Percentiles rank a stretch among this genome's conserved stretches.
phyloP scores from a whole-genome alignment of 805 yeast species.

The Danielozyma ontarioensis region DNA sequence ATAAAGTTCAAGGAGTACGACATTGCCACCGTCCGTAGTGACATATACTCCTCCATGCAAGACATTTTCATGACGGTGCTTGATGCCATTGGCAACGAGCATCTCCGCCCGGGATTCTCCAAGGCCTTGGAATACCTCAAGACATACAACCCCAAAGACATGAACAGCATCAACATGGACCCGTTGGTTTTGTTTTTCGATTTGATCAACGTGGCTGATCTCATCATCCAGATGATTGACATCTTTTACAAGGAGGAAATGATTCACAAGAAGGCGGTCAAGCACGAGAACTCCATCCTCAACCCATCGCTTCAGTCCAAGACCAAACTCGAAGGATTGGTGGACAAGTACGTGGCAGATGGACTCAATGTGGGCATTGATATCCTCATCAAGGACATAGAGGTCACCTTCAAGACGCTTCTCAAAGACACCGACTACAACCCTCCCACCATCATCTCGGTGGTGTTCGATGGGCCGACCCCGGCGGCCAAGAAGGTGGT shows the following conservation, averaged over 20 bases:
- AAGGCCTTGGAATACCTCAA: conserved; percentile 69
- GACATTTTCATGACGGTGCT: conserved; percentile 67
- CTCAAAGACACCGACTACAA: conserved; percentile 61
- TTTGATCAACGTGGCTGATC: conserved; percentile 86
- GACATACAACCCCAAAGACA: conserved; percentile 58
- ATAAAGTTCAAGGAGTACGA: conserved; percentile 26
- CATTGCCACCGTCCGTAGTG: conserved; percentile 27
- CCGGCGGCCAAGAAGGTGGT: conserved; percentile 63
- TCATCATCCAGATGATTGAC: conserved; percentile 87
- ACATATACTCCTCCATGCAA: conserved; percentile 39
- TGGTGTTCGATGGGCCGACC: conserved; percentile 37
- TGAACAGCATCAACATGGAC: conserved; percentile 47
- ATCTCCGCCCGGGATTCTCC: conserved; percentile 78
- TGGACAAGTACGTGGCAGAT: conserved; percentile 87
- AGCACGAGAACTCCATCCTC: conserved; percentile 70
- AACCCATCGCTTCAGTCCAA: conserved; percentile 75
- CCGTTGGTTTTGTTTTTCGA: conserved; percentile 87
- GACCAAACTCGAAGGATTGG: conserved; percentile 70
- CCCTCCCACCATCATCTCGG: conserved; percentile 29
- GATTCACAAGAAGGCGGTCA: conserved; percentile 50
- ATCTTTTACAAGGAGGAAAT: conserved; percentile 88
- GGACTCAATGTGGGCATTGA: conserved; percentile 92
- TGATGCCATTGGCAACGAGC: conserved; percentile 60
- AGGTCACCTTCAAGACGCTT: conserved; percentile 48
- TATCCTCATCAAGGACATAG: conserved; percentile 77